Conservation (phyloP, 176 grass and related monocot genomes). For the Ensete glaucum region DNA sequence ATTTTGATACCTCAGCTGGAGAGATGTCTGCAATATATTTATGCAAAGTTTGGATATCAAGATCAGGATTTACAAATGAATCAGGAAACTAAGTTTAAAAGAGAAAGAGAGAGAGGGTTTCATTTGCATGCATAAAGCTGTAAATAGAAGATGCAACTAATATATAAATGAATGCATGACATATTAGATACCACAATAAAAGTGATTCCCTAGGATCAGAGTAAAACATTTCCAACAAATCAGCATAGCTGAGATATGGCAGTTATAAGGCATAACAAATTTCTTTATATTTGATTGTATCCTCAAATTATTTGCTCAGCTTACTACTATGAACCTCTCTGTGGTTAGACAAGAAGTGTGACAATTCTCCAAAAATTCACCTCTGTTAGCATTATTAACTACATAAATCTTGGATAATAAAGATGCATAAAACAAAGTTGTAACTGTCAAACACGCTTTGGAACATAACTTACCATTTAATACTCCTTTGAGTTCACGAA, state of each 20-base stretch:
- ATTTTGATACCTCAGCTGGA: conserved; percentile 72
- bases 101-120: background rate
- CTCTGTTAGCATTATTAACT: background rate
- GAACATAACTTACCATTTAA: too few species aligned
- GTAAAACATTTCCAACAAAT: too few species aligned
- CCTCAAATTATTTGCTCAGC: too few species aligned
- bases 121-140: background rate
- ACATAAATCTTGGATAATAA: background rate
- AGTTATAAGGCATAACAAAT: too few species aligned
- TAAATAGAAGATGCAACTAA: background rate
- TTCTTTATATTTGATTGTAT: too few species aligned
- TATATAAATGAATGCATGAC: background rate
- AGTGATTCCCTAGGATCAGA: too few species aligned
- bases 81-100: background rate
- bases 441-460: background rate
- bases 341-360: too few species aligned
- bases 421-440: background rate
- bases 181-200: too few species aligned
- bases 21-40: conserved; percentile 51
- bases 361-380: too few species aligned
- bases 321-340: too few species aligned
- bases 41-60: background rate
- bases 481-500: background rate
- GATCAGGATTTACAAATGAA: too few species aligned
- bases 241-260: too few species aligned